phyloP scores from a whole-genome alignment of 495 filamentous ascomycete genomes.

The Penicillium paxilli region DNA sequence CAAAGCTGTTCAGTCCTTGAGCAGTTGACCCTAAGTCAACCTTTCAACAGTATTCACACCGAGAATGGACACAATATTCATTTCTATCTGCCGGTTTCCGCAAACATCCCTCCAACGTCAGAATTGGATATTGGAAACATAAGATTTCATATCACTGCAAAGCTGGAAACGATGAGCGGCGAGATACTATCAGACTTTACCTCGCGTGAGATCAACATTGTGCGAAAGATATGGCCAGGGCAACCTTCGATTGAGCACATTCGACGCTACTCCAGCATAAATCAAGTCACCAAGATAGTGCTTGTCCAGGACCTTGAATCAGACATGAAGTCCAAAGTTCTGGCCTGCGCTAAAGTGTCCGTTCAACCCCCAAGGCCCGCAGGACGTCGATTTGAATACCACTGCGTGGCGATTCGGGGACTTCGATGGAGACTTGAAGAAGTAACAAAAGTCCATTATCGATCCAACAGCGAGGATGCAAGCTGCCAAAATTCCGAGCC shows the following conservation, averaged over 20 bases:
- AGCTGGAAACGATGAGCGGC: background rate
- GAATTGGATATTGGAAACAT: background rate
- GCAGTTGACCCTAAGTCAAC: background rate
- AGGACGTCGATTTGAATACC: conserved; percentile 1
- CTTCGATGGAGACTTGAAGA: conserved; percentile 11
- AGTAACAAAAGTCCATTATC: conserved; percentile 1
- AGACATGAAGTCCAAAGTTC: background rate
- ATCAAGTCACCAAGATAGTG: background rate
- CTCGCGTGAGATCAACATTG: conserved; percentile 1
- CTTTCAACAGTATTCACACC: background rate
- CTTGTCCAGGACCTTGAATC: background rate
- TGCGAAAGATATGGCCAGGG: background rate
- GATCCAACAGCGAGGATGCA: background rate
- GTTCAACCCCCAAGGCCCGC: conserved; percentile 1
- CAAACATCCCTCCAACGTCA: background rate
- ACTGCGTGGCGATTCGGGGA: conserved; percentile 3
- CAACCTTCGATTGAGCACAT: conserved; percentile 3
- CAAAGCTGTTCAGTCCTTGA: background rate
- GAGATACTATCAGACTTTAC: background rate
- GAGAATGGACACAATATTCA: background rate
- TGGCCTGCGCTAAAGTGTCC: background rate
- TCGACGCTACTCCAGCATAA: background rate
- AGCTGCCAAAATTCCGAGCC: background rate
- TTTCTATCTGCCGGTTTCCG: background rate
- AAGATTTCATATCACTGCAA: conserved; percentile 4